Evolutionary conservation across 495 filamentous ascomycete genomes (phyloP), one percentile per base, ranked within the genome.

Genomic region (Thermochaetoides thermophila): DNA sequence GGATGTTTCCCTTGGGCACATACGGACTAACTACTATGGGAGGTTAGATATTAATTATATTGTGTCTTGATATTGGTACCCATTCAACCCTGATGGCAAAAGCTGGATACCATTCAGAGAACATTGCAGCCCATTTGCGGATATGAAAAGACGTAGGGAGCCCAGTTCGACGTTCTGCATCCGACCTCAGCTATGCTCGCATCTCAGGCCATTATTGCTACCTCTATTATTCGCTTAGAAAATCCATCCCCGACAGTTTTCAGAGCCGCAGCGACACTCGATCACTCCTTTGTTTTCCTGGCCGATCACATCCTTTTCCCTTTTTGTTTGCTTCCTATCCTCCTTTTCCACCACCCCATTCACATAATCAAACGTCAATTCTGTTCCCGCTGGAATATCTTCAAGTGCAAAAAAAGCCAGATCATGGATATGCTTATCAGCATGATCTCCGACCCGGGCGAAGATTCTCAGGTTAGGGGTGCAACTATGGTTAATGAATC

Each of bases 321-420:
- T n/a, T n/a, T n/a, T 65, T 61, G 31, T 45, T 43, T 16, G 65
- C 63, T 34, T 69, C 62, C 0, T 67, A 8, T 60, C 55, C 9
- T 67, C 60, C 28, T 52, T 51, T 16, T 56, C 60, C 3, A 64
- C 57, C 5, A 60, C 45, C 3, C 66, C 68, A 29, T 74, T 71
- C 29, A 74, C 69, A 42, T 96, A 96, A 44, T 92, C 83, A 34
- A 96, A 94, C 0, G 81, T 91, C 8, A 96, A 44, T 48, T 96
- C 86, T 5, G 73, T 75, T 2, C 63, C 65, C 2, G 71, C 63
- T 0, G 63, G 57, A 17, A 97, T 84, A 21, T 81, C 72, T 7
- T 65, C 49, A 5, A 73, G 56, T 0, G 87, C 80, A 41, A 97
- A 97, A 40, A 95, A 75, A 0, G 84, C 86, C 2, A 97, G 57